These are phyloP conservation scores for Neurospora sp. DNA, from an alignment of 2,329 filamentous ascomycete species.

Conservation along the genomic window DNA sequence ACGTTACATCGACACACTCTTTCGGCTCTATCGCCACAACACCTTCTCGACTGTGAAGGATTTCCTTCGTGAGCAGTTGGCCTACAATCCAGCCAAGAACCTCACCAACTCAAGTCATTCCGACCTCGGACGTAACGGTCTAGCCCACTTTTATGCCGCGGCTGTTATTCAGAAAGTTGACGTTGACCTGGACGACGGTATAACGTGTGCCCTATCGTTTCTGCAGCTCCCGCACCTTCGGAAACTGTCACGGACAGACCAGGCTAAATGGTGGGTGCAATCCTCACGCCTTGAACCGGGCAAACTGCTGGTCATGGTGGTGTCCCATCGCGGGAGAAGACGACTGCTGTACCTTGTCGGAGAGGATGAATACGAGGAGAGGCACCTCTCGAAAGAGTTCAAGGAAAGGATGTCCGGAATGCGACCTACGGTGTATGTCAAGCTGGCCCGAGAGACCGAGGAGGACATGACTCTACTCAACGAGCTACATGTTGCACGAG, in stretches of 20 bases:
- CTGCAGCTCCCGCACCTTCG: conserved; percentile 8
- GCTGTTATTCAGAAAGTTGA: conserved; percentile 3
- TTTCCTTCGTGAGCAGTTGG: background rate
- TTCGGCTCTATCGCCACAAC: conserved; percentile 13
- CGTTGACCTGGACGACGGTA: background rate
- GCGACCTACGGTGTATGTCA: background rate
- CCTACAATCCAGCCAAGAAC: background rate
- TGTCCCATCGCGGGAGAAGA: background rate
- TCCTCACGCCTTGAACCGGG: conserved; percentile 13
- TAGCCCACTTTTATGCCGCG: conserved; percentile 1
- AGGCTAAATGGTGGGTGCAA: conserved; percentile 14
- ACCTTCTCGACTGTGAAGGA: conserved; percentile 12
- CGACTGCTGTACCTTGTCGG: background rate
- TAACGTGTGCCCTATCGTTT: conserved; percentile 6
- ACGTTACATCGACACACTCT: conserved; percentile 14
- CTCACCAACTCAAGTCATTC: background rate
- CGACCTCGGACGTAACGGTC: background rate
- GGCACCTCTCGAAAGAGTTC: background rate
- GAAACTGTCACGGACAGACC: background rate
- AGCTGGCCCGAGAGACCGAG: background rate
- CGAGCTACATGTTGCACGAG: conserved; percentile 4
- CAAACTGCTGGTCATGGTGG: conserved; percentile 13
- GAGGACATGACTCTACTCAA: background rate
- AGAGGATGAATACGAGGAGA: background rate
- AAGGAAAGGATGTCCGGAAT: background rate